Evolutionary conservation across 345 rosid genomes (phyloP), one percentile per base, ranked within the genome.

Genomic region (Geranium brycei): DNA sequence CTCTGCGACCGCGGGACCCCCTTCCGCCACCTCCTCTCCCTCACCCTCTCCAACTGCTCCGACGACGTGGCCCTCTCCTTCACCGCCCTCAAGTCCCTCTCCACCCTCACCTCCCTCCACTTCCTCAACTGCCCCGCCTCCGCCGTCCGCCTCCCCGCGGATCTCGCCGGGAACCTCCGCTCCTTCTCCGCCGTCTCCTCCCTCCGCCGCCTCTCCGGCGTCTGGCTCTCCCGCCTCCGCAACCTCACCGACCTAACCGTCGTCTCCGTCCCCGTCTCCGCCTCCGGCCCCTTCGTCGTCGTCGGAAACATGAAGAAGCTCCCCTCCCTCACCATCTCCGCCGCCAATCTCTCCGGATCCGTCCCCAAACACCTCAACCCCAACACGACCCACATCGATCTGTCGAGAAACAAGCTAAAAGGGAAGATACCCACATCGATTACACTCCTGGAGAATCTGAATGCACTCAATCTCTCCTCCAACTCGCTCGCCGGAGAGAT

Each of bases 201-300:
- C 60, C 88, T 86, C 56, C 89, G 80, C 35, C 85, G 59, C 66
- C 86, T 93, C 76, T 65, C 91, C 40, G 95, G 90, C 14, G 70
- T 85, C 66, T 86, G 76, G 82, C 76, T 93, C 56, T 76, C 91
- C 57, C 91, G 78, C 71, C 78, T 89, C 61, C 65, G 31, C 14
- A 90, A 93, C 82, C 87, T 93, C 71, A 86, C 96, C 19, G 91
- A 88, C 59, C 90, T 90, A 67, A 79, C 95, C 15, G 76, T 87
- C 68, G 72, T 81, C 55, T 72, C 75, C 62, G 74, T 79, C 19
- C 85, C 95, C 6, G 79, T 90, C 18, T 78, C 75, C 31, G 74
- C 91, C 59, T 78, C 83, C 32, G 96, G 99, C 23, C 85, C 87
- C n/a, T 82, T 71, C 71, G 97, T 90, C 1, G 72, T 93, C 65